These are phyloP conservation scores for Diversispora eburnea DNA, from an alignment of 192 early-diverging fungal genomes.

Conservation along the genomic window DNA sequence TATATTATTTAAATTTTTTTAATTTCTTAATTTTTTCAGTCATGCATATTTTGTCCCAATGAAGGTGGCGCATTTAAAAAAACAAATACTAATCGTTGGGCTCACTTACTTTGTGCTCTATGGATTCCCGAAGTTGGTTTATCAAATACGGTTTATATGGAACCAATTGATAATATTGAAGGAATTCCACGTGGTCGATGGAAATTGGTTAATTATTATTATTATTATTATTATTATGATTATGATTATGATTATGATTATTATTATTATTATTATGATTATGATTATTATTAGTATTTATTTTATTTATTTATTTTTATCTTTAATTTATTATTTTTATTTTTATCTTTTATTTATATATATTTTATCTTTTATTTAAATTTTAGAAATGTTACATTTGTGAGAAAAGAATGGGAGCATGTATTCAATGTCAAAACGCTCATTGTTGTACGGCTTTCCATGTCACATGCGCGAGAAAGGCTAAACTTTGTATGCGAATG, in stretches of 20 bases:
- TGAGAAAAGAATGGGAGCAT: conserved; percentile 74
- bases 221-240: not conserved
- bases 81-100: conserved; percentile 91
- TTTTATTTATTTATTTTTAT: conserved; percentile 9
- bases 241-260: not conserved
- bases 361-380: conserved; percentile 9
- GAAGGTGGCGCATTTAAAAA: conserved; percentile 96
- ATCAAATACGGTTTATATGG: conserved; percentile 93
- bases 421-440: conserved; percentile 92
- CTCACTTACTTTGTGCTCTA: conserved; percentile 90
- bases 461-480: conserved; percentile 86
- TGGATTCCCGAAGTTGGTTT: conserved; percentile 95
- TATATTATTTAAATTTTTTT: not conserved
- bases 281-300: not conserved
- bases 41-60: conserved; percentile 91
- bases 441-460: conserved; percentile 92
- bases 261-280: conserved; percentile 1
- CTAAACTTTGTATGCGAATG: conserved; percentile 84
- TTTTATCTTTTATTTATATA: conserved; percentile 9
- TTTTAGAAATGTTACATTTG: conserved; percentile 78
- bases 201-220: conserved; percentile 54
- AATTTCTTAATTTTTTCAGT: conserved; percentile 31
- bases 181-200: conserved; percentile 86
- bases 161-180: conserved; percentile 92
- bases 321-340: not conserved